Base-by-base conservation (phyloP, 495 filamentous ascomycete genomes). In the Amorphotheca resinae region DNA sequence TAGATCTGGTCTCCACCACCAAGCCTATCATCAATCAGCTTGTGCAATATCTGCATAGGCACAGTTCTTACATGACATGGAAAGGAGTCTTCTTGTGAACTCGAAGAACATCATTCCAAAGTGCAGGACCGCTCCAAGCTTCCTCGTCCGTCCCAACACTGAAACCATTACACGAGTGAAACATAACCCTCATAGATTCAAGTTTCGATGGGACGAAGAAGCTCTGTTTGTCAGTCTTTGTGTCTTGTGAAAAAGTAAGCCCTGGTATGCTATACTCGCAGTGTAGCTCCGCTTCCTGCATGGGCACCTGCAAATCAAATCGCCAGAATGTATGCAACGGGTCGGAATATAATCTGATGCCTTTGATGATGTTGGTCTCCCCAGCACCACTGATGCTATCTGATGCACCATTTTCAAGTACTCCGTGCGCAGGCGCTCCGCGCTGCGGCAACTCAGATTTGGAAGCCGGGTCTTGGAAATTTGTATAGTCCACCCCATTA, bases 1-100 rank as follows among this genome's bases (percentile, higher is more conserved):
- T 95, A 96, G 56, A 95, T 87, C 62, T 95, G 89, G 52, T 95
- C 89, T 42, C 88, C 89, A 30, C 89, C 89, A 21, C 89, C 89
- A 51, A 96, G 77, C 53, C 53, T 56, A 31, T 15, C 8, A 23
- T 14, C 15, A 21, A 22, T 43, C 15, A 42, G 33, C 17, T 44
- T 9, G 2, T 17, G 17, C 9, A 18, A n/a, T 26, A 11, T 37
- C 16, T 15, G 3, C 16, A 16, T n/a, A 31, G 28, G 11, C 5
- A 18, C 12, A 25, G 11, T 11, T 15, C 42, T 32, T 53, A 56
- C 84, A 95, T 94, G 52, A 93, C 84, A 58, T 95, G 89, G 61
- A 94, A 87, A 12, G 89, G 84, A 50, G 68, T 68, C 60, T 80
- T 64, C 18, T 62, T 59, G 44, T 83, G 75, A 20, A 77, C 64